These are phyloP conservation scores for Scheffersomyces stipitis DNA, from an alignment of 805 yeast species.

Conservation along the genomic window DNA sequence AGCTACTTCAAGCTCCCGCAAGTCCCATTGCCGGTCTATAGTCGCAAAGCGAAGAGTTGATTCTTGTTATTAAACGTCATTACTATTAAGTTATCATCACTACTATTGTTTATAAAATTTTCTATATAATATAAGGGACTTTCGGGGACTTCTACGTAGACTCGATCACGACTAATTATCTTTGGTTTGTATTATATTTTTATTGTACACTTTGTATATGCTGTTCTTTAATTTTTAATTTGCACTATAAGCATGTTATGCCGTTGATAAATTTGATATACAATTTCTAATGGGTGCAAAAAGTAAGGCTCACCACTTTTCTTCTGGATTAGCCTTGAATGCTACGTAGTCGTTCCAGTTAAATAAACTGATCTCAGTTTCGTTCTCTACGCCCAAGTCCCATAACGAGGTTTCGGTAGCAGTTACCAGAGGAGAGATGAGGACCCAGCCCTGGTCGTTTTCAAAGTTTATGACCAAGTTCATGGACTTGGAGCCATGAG, in stretches of 20 bases:
- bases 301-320: conserved; percentile 87
- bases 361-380: conserved; percentile 87
- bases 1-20: conserved; percentile 22
- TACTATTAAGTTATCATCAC: background rate
- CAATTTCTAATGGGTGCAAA: background rate
- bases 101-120: background rate
- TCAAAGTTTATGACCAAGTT: conserved; percentile 89
- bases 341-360: conserved; percentile 63
- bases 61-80: too few relatives aligned
- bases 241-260: background rate
- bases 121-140: background rate
- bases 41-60: background rate
- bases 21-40: conserved; percentile 19
- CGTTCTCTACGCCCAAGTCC: conserved; percentile 62
- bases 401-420: conserved; percentile 23
- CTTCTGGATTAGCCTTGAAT: conserved; percentile 81
- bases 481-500: conserved; percentile 92
- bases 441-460: conserved; percentile 70
- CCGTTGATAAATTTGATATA: background rate
- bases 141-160: background rate
- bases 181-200: too few relatives aligned
- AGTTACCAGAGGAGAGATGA: conserved; percentile 20
- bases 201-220: background rate
- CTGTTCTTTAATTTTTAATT: background rate
- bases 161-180: background rate